These are phyloP conservation scores for Auriscalpium vulgare DNA, from an alignment of 768 basidiomycete genomes.

Conservation along the genomic window DNA sequence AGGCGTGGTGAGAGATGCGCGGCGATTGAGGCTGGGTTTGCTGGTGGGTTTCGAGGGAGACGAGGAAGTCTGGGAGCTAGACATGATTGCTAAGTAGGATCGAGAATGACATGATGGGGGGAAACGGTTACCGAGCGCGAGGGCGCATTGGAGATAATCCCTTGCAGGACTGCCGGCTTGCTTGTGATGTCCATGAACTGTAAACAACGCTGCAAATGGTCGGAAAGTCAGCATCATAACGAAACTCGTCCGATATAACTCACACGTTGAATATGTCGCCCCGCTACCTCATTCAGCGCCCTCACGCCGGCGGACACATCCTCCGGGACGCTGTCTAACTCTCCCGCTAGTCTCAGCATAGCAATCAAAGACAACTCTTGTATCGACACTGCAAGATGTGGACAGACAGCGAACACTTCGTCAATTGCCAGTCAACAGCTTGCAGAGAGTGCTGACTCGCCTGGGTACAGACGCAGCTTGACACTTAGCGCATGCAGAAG, in stretches of 20 bases:
- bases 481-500: slow-evolving; percentile 39
- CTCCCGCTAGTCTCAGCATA: slow-evolving; percentile 59
- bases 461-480: slow-evolving; percentile 31
- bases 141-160: slow-evolving; percentile 38
- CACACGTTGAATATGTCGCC: slow-evolving; percentile 55
- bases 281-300: slow-evolving; percentile 33
- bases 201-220: slow-evolving; percentile 49
- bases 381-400: slow-evolving; percentile 42
- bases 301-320: slow-evolving; percentile 36
- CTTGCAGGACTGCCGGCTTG: slow-evolving; percentile 36
- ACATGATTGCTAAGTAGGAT: slow-evolving; percentile 3
- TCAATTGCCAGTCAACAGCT: no score
- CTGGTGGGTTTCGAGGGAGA: slow-evolving; percentile 34
- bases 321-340: slow-evolving; percentile 46
- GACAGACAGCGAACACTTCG: background rate
- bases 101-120: background rate
- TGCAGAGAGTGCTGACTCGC: slow-evolving; percentile 27
- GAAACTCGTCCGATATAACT: slow-evolving; percentile 12
- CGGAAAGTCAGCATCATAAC: background rate
- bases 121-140: slow-evolving; percentile 46
- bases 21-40: slow-evolving; percentile 15
- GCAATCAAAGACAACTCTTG: slow-evolving; percentile 67
- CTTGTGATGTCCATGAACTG: slow-evolving; percentile 50
- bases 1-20: slow-evolving; percentile 1
- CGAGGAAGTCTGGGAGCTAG: slow-evolving; percentile 68